phyloP scores from a whole-genome alignment of 768 basidiomycete species.

The Rhodotorula babjevae region DNA sequence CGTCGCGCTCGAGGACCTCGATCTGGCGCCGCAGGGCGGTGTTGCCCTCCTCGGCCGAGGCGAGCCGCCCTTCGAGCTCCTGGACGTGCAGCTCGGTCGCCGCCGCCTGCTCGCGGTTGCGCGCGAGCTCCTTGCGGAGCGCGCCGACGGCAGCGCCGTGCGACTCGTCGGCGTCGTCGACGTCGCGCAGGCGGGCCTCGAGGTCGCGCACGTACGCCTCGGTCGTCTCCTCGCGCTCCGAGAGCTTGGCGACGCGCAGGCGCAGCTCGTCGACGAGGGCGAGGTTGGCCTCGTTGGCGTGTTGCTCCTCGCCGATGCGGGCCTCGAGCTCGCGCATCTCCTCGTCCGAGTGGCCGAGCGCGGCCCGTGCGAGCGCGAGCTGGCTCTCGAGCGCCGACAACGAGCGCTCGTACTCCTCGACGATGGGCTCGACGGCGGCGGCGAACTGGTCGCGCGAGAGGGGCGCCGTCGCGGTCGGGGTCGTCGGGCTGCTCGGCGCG shows the following conservation, averaged over 20 bases:
- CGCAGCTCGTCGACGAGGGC: conserved; percentile 82
- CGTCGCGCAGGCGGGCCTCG: conserved; percentile 58
- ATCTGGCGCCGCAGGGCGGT: conserved; percentile 60
- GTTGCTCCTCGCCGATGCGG: conserved; percentile 61
- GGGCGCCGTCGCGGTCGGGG: conserved; percentile 57
- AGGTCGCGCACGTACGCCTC: conserved; percentile 93
- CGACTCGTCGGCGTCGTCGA: conserved; percentile 69
- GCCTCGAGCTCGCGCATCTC: conserved; percentile 87
- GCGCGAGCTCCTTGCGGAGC: conserved; percentile 72
- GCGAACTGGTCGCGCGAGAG: conserved; percentile 46
- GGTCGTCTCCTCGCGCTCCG: conserved; percentile 82
- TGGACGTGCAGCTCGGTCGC: conserved; percentile 72
- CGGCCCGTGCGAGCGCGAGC: conserved; percentile 76
- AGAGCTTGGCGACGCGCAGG: conserved; percentile 68
- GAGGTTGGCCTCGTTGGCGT: conserved; percentile 72
- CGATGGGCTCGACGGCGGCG: conserved; percentile 77
- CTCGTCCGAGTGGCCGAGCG: conserved; percentile 82
- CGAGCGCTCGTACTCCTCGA: conserved; percentile 97
- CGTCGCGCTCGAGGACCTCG: conserved; percentile 70
- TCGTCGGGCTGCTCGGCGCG: conserved; percentile 41
- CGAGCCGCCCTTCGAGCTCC: conserved; percentile 76
- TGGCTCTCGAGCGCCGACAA: conserved; percentile 92
- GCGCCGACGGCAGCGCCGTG: conserved; percentile 76
- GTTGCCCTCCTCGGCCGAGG: conserved; percentile 45
- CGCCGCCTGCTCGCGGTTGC: conserved; percentile 69